Base-by-base conservation (phyloP, 1,139 yeast genomes). In the Saccharomyces hybrid region DNA sequence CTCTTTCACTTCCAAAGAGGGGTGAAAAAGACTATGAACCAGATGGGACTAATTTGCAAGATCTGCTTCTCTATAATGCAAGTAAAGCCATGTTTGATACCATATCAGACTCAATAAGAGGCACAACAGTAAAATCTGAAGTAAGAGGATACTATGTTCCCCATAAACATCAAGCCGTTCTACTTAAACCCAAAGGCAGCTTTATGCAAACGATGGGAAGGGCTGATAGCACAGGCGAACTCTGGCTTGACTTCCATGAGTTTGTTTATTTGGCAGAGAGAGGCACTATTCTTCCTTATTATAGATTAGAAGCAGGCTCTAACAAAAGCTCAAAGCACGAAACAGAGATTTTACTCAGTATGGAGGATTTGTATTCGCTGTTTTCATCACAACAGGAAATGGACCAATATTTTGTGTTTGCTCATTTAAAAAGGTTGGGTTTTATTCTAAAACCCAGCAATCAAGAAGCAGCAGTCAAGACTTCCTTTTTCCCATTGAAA, bases 21-120 rank as follows among this genome's bases (percentile, higher is more conserved):
- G 97, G 97, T 2, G 93, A 83, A 57, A 91, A 91, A 68, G 97
- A 88, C 60, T 86, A 84, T 62, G 96, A 83, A 57, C 97, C 96
- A 0, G 93, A 86, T 68, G 89, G 91, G 0, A 84, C 95, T 0
- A 66, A 70, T 2, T 73, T 78, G 26, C 97, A 91, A 69, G 67
- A 65, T 2, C 63, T 70, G 5, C 73, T 77, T 20, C 73, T 91
- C 5, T 72, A 73, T 8, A 77, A 76, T 38, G 83, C 95, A 8
- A 75, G 87, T 52, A 70, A 78, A 26, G 82, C 87, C 30, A 90
- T 91, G 96, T 89, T 81, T 64, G 72, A 73, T 3, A 95, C 95
- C 0, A 71, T 91, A 38, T 67, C 68, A 1, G 78, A 78, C 1
- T 78, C 80, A 0, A 58, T 61, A 2, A 75, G 97, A 49, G 83